Percentiles rank a stretch among this genome's conserved stretches.
phyloP scores from a whole-genome alignment of 1,139 yeast genomes.

The Saccharomyces pastorianus region DNA sequence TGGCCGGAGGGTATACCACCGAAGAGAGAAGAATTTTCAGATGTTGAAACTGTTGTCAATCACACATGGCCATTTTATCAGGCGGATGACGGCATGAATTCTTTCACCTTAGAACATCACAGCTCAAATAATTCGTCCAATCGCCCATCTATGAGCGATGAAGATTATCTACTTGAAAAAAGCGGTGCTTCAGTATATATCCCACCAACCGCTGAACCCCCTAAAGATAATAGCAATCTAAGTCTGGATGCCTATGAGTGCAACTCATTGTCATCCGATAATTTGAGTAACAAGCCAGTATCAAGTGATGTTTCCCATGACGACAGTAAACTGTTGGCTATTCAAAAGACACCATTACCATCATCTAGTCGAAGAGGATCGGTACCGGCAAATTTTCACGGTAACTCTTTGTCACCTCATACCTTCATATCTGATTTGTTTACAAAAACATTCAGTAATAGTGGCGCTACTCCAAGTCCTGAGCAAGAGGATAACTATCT shows the following conservation, averaged over 20 bases:
- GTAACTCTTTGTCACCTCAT: not conserved
- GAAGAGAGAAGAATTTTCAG: slow-evolving; percentile 52
- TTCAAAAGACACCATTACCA: not conserved
- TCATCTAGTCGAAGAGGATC: not conserved
- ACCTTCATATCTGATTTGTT: not conserved
- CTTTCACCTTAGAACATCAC: slow-evolving; percentile 1
- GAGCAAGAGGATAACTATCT: slow-evolving; percentile 3
- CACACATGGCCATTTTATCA: slow-evolving; percentile 90
- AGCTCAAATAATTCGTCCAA: slow-evolving; percentile 6
- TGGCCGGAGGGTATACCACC: slow-evolving; percentile 99
- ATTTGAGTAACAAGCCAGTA: not conserved
- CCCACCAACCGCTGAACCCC: slow-evolving; percentile 8
- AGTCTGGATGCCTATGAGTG: slow-evolving; percentile 8
- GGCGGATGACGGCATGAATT: slow-evolving; percentile 12
- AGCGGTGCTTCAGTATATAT: slow-evolving; percentile 20
- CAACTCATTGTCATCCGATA: not conserved
- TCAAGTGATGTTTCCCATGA: not conserved
- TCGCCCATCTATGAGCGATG: slow-evolving; percentile 14
- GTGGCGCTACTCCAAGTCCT: not conserved
- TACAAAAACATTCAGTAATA: not conserved
- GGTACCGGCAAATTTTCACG: not conserved
- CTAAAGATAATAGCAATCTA: slow-evolving; percentile 4
- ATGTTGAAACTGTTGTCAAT: slow-evolving; percentile 52
- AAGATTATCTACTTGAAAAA: slow-evolving; percentile 13
- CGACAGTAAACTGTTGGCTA: not conserved